These are phyloP conservation scores for Penicillium robsamsonii DNA, from an alignment of 495 filamentous ascomycete species.

Conservation along the genomic window DNA sequence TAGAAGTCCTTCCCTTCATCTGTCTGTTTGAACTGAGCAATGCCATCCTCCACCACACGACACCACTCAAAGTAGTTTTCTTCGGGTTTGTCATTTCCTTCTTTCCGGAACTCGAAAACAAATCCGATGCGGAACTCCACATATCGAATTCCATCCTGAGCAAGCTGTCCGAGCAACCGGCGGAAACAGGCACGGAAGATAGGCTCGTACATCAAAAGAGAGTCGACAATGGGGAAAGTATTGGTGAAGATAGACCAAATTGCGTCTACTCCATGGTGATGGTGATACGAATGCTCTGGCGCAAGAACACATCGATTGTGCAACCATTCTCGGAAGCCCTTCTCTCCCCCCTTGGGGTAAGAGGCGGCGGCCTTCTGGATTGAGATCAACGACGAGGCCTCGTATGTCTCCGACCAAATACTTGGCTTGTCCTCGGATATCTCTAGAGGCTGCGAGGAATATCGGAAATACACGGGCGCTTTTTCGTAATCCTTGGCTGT, in stretches of 20 bases:
- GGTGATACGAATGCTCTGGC: slow-evolving; percentile 67
- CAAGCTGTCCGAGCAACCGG: slow-evolving; percentile 62
- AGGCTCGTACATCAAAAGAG: slow-evolving; percentile 84
- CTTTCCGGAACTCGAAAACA: slow-evolving; percentile 55
- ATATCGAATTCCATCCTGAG: slow-evolving; percentile 77
- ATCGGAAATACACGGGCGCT: slow-evolving; percentile 53
- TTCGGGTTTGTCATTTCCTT: slow-evolving; percentile 59
- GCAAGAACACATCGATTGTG: slow-evolving; percentile 67
- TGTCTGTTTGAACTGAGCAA: slow-evolving; percentile 69
- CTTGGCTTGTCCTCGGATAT: slow-evolving; percentile 25
- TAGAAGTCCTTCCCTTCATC: slow-evolving; percentile 74
- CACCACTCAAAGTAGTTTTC: slow-evolving; percentile 63
- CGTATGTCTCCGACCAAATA: slow-evolving; percentile 66
- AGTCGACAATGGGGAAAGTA: slow-evolving; percentile 66
- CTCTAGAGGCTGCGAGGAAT: slow-evolving; percentile 22
- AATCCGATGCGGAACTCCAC: slow-evolving; percentile 68
- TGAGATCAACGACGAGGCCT: slow-evolving; percentile 51
- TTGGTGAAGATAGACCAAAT: slow-evolving; percentile 77
- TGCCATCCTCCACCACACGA: slow-evolving; percentile 69
- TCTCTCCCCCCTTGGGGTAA: slow-evolving; percentile 68
- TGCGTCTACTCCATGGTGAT: slow-evolving; percentile 74
- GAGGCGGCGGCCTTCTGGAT: slow-evolving; percentile 63
- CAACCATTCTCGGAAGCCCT: slow-evolving; percentile 78
- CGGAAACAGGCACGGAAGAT: slow-evolving; percentile 77
- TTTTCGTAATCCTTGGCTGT: slow-evolving; percentile 45